These are phyloP conservation scores for Tuber microsphaerosporum DNA, from an alignment of 495 filamentous ascomycete genomes.

Conservation along the genomic window DNA sequence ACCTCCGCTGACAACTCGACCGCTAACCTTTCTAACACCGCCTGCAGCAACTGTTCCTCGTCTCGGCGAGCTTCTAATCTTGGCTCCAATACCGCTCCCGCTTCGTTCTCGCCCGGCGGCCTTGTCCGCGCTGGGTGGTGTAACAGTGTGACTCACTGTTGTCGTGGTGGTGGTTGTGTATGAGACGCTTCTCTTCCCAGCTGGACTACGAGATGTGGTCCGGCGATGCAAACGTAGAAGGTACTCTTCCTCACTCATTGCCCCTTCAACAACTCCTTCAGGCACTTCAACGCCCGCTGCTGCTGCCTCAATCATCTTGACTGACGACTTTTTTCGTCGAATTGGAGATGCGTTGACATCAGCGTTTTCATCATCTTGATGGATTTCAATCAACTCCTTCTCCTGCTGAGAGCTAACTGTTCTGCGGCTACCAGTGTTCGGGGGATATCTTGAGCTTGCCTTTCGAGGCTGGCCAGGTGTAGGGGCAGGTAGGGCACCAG, in stretches of 20 bases:
- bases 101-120: conserved; percentile 43
- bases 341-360: conserved; percentile 31
- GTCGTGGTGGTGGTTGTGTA: conserved; percentile 59
- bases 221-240: conserved; percentile 36
- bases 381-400: conserved; percentile 21
- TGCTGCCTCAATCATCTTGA: conserved; percentile 34
- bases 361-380: conserved; percentile 28
- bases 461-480: conserved; percentile 96
- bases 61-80: conserved; percentile 62
- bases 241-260: conserved; percentile 41
- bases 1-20: conserved; percentile 77
- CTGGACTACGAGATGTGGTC: conserved; percentile 33
- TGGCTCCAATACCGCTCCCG: conserved; percentile 61
- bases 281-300: neutral
- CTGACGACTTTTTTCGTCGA: conserved; percentile 27
- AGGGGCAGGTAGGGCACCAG: conserved; percentile 75
- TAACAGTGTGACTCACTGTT: conserved; percentile 50
- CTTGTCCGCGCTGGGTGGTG: conserved; percentile 52
- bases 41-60: conserved; percentile 52
- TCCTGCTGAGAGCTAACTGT: conserved; percentile 16
- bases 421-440: conserved; percentile 32
- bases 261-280: conserved; percentile 12
- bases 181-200: conserved; percentile 47
- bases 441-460: conserved; percentile 48
- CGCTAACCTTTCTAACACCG: conserved; percentile 84